Percentiles rank a stretch among this genome's conserved stretches.
phyloP scores from a whole-genome alignment of 352 stramenopile genomes.

The Phytophthora citricola region DNA sequence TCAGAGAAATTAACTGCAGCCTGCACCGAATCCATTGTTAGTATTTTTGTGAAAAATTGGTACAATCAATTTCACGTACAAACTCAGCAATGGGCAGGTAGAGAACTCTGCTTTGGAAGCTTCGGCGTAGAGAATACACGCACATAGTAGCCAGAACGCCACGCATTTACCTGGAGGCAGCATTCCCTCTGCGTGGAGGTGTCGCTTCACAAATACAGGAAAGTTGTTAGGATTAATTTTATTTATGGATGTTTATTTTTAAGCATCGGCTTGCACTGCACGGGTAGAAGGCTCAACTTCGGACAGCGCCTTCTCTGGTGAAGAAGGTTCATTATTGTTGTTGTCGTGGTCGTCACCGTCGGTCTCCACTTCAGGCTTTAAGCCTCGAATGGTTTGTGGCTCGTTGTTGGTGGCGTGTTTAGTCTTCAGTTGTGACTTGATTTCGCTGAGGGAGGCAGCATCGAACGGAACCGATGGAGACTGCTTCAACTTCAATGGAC shows the following conservation, averaged over 20 bases:
- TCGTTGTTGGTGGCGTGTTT: slow-evolving; percentile 48
- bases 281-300: slow-evolving; percentile 30
- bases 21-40: slow-evolving; percentile 14
- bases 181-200: background rate
- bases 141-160: background rate
- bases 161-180: background rate
- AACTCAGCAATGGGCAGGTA: slow-evolving; percentile 11
- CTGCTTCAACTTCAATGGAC: slow-evolving; percentile 33
- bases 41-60: background rate
- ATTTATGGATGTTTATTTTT: background rate
- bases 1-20: slow-evolving; percentile 5
- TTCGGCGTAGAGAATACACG: background rate
- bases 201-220: slow-evolving; percentile 20
- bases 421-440: slow-evolving; percentile 58
- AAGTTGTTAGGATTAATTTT: background rate
- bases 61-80: slow-evolving; percentile 17
- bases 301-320: slow-evolving; percentile 42
- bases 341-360: slow-evolving; percentile 38
- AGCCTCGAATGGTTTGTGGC: slow-evolving; percentile 8
- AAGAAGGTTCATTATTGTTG: slow-evolving; percentile 52
- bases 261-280: slow-evolving; percentile 27
- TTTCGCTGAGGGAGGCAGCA: slow-evolving; percentile 59
- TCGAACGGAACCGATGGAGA: slow-evolving; percentile 56
- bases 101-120: background rate
- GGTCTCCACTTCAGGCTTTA: slow-evolving; percentile 29